Base-by-base conservation (phyloP, 192 early-diverging fungal species). In the Linnemannia schmuckeri region DNA sequence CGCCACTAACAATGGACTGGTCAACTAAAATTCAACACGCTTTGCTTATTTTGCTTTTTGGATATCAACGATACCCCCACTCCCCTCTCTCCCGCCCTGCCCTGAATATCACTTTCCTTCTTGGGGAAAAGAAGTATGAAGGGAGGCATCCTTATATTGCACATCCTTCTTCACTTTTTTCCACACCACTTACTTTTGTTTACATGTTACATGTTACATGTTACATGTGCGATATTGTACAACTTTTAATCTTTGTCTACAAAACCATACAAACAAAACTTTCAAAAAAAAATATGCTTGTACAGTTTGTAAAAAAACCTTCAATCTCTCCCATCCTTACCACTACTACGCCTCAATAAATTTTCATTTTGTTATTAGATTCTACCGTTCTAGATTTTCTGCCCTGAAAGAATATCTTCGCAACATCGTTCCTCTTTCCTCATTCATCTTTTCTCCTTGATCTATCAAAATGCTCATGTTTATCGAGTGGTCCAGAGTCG, bases 401-500 rank as follows among this genome's bases (percentile, higher is more conserved):
- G 12, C 42, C 20, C 15, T 52, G 15, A 17, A 22, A 52, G 17
- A 52, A 8, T 20, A 22, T 17, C 72, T 70, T 83, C 47, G 40
- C 3, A 18, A 7, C 1, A 30, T 22, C 30, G 1, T 33, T 42
- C 30, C 57, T 54, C 20, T 24, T 2, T 6, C 38, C 24, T 66
- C 35, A 10, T 13, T 15, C 22, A 22, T n/a, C 13, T 15, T 13
- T 35, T n/a, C 72, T 20, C 12, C 13, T 6, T 37, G 37, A 37
- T 37, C 37, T 37, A 37, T 37, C 37, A 37, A 37, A 37, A 37
- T 37, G 37, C 37, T 2, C 37, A 37, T 37, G 37, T 55, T 80
- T 79, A 79, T 30, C 83, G 66, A 37, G 70, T 35, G 18, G 71
- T 74, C 76, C 82, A 83, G 41, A 77, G 27, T 3, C 57, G 40